Evolutionary conservation across 371 early-diverging fungal species (phyloP), one percentile per base, ranked within the genome.

Genomic region (Apophysomyces sp.): DNA sequence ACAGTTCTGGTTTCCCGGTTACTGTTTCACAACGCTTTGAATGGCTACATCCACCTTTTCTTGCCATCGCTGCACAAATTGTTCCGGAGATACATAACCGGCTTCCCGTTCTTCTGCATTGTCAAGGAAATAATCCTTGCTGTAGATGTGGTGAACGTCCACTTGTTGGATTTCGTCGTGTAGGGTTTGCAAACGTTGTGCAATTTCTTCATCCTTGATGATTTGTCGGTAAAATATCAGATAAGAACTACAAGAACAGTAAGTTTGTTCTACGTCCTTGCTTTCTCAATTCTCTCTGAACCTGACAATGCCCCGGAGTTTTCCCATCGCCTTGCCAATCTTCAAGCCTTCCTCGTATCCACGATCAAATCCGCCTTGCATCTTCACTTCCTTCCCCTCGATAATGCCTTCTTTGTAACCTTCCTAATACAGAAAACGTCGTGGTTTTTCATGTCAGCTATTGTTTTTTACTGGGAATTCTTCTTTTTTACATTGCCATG

Each of bases 361-460:
- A 11, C 51, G 52, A 73, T 89, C 82, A 65, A 89, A 89, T 0
- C 89, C 89, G 49, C 71, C 52, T 59, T 89, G 89, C 71, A 89
- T 73, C n/a, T 75, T 71, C 3, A 71, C 67, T 57, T 87, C 85
- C 62, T 89, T 87, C 51, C 85, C 87, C 66, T 84, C 87, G 3
- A 79, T 64, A 44, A 87, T 81, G 24, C 89, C 89, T 58, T 85
- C 87, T 55, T 82, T 84, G 61, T 87, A 89, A 1, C 89, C 89
- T 31, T 74, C 73, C 88, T 88, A 29, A 28, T 6, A 54, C 26
- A 37, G 8, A 32, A 64, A 18, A 18, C 21, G 4, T 44, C 21
- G 49, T 21, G 49, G 9, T 21, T 21, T 31, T 11, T 21, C 18
- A 28, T 12, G 1, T 44, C 49, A 44, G 49, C 11, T 18, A 7